Evolutionary conservation across 805 yeast genomes (phyloP), one percentile per base, ranked within the genome.

Genomic region (Starmerella bacillaris): DNA sequence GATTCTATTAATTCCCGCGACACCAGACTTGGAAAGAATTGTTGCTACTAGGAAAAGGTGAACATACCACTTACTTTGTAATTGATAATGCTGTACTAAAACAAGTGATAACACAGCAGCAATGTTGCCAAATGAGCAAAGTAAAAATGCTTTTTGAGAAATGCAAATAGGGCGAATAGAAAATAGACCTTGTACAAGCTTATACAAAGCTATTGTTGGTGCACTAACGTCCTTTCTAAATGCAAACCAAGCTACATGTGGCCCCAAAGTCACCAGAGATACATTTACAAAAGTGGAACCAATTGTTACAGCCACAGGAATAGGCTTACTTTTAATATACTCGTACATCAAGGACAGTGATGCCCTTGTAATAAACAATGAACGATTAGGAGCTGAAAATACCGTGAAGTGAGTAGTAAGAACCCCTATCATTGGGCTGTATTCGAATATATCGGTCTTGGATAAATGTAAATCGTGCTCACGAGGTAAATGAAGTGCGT

Each of bases 401-500:
- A 22, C 33, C 1, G 34, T 28, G 18, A 27, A 18, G 12, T 44
- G 41, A 9, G 44, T 30, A 4, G 44, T 43, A 18, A 40, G 27
- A 11, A 42, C 38, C 11, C 42, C 46, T 19, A 36, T 21, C 41
- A 37, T 27, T 17, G 40, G 34, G 26, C 33, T 36, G 4, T 35
- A 16, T 17, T 40, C 43, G 16, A 35, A 24, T 4, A 5, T 12
- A 12, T 27, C 7, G n/a, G 21, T 12, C 8, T 26, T 8, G 15
- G 28, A 33, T 9, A 33, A 11, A 9, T 15, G 5, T 15, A 31
- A 37, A 7, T 29, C 14, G n/a, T 34, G 34, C 15, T 34, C 21
- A 8, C 50, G 39, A 8, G 51, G 48, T 6, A 47, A 36, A 22
- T 43, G 36, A 24, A 48, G 38, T 2, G 51, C 52, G 34, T 41